Conservation (phyloP, 2,329 filamentous ascomycete genomes). For the Fusarium heterosporum region DNA sequence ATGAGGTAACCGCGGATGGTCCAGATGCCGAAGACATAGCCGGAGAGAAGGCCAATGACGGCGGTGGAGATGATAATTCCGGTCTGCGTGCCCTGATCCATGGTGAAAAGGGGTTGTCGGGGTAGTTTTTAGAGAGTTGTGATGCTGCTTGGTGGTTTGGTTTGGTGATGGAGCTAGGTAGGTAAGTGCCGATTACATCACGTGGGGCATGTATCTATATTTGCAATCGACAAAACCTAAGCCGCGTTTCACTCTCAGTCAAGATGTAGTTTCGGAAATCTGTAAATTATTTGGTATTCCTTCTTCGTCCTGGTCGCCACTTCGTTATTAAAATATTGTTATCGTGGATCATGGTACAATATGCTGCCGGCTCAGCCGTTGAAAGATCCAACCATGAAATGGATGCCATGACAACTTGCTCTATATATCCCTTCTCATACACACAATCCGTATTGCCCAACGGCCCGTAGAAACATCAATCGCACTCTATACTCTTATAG, state of each 20-base stretch:
- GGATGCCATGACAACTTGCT: not conserved
- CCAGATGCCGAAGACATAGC: slow-evolving; percentile 86
- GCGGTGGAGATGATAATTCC: slow-evolving; percentile 78
- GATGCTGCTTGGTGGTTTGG: slow-evolving; percentile 10
- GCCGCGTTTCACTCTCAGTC: not conserved
- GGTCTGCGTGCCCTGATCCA: slow-evolving; percentile 58
- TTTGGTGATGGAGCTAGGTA: slow-evolving; percentile 32
- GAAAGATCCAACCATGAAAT: not conserved
- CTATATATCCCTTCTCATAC: not conserved
- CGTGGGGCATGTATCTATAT: slow-evolving; percentile 27
- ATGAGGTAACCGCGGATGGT: slow-evolving; percentile 70
- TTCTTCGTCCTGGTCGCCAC: not conserved
- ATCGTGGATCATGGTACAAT: not conserved
- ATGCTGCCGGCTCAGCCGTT: slow-evolving; percentile 4
- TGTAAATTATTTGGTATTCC: not conserved
- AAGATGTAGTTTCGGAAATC: not conserved
- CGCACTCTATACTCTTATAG: slow-evolving; percentile 29
- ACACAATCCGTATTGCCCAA: not conserved
- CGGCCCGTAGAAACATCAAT: not conserved
- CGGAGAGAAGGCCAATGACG: slow-evolving; percentile 78
- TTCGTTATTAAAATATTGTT: not conserved
- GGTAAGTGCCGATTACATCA: slow-evolving; percentile 28
- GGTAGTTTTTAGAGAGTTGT: slow-evolving; percentile 3
- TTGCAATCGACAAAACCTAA: not conserved
- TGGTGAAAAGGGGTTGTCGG: slow-evolving; percentile 33